A percentile compares a stretch with the other conserved stretches of the same genome.
These are phyloP conservation scores for Chlorella vulgaris DNA, from an alignment of 139 green algal species.

Conservation along the genomic window DNA sequence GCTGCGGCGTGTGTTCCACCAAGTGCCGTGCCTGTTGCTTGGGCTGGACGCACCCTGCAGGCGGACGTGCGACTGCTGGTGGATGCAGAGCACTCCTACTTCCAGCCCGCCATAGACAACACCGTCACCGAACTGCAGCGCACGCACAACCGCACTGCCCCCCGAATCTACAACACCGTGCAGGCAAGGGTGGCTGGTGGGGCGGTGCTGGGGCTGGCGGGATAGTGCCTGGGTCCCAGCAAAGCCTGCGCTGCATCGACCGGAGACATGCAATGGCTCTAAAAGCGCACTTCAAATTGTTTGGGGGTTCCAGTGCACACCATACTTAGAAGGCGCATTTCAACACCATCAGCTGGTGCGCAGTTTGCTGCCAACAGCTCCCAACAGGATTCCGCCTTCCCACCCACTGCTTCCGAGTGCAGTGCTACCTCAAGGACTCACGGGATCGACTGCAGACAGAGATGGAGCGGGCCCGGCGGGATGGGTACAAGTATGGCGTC, in stretches of 20 bases:
- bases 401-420: not conserved
- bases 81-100: slow-evolving; percentile 90
- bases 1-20: no score
- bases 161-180: slow-evolving; percentile 27
- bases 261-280: no score
- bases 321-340: no score
- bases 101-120: slow-evolving; percentile 90
- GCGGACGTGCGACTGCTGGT: slow-evolving; percentile 78
- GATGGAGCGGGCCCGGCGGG: slow-evolving; percentile 64
- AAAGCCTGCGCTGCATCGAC: no score
- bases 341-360: no score
- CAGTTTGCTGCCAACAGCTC: not conserved
- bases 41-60: no score
- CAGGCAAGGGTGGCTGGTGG: not conserved
- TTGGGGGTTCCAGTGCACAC: no score
- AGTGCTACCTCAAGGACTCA: slow-evolving; percentile 55
- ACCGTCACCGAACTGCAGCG: slow-evolving; percentile 72
- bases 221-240: no score
- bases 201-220: not conserved
- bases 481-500: slow-evolving; percentile 60
- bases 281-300: no score
- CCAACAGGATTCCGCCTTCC: not conserved
- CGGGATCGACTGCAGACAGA: slow-evolving; percentile 61
- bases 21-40: no score
- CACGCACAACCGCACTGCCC: slow-evolving; percentile 64